Percentiles rank a stretch among this genome's conserved stretches.
phyloP scores from a whole-genome alignment of 2,329 filamentous ascomycete species.

The Passalora sequoiae region DNA sequence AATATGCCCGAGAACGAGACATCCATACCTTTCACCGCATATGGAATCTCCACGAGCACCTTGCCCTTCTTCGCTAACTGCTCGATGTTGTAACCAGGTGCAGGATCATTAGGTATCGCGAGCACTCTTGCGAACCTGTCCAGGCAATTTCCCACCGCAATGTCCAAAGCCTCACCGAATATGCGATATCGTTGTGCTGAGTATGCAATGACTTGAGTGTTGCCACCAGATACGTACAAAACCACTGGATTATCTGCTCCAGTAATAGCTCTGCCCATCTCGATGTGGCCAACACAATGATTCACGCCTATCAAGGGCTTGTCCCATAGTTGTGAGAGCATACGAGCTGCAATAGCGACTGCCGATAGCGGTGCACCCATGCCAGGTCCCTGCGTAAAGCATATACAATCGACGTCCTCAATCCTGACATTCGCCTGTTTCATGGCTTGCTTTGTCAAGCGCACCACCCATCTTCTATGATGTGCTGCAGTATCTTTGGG shows the following conservation, averaged over 20 bases:
- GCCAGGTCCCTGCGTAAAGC: slow-evolving; percentile 90
- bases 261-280: slow-evolving; percentile 94
- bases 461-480: slow-evolving; percentile 79
- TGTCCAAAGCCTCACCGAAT: slow-evolving; percentile 95
- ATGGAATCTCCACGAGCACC: slow-evolving; percentile 78
- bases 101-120: slow-evolving; percentile 88
- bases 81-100: slow-evolving; percentile 97
- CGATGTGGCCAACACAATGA: slow-evolving; percentile 97
- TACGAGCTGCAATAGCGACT: slow-evolving; percentile 79
- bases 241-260: slow-evolving; percentile 88
- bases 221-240: slow-evolving; percentile 90
- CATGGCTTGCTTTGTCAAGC: slow-evolving; percentile 74
- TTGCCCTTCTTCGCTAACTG: slow-evolving; percentile 74
- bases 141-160: slow-evolving; percentile 94
- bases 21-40: slow-evolving; percentile 98
- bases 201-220: slow-evolving; percentile 97
- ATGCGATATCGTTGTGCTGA: slow-evolving; percentile 92
- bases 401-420: slow-evolving; percentile 78
- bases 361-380: slow-evolving; percentile 92
- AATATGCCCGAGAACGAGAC: slow-evolving; percentile 93
- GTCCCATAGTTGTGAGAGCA: slow-evolving; percentile 75
- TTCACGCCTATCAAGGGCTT: slow-evolving; percentile 92
- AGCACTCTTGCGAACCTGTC: slow-evolving; percentile 92
- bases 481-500: slow-evolving; percentile 94
- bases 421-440: slow-evolving; percentile 59